Percentiles rank a stretch among this genome's conserved stretches.
Evolutionary conservation across 2,329 filamentous ascomycete genomes (phyloP).

Genomic region (Fusarium oxysporum): DNA sequence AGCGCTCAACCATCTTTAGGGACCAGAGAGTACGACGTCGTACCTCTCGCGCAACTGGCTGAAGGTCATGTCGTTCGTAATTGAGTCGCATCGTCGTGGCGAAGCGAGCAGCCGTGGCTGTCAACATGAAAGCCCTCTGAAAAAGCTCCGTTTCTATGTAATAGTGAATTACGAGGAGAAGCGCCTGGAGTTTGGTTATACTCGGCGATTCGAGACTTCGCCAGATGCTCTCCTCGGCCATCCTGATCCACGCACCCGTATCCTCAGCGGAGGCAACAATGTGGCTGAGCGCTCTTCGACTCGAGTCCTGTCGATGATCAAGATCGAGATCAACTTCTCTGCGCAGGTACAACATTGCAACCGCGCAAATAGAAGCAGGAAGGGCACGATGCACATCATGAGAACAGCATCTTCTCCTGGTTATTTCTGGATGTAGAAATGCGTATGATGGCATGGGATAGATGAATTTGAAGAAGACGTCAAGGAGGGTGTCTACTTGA

Average conservation of each 20-base stretch:
- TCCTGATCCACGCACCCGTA: neutral
- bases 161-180: neutral
- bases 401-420: neutral
- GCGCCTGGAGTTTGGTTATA: neutral
- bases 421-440: neutral
- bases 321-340: neutral
- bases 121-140: neutral
- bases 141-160: neutral
- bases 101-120: neutral
- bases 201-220: neutral
- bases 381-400: neutral
- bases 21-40: neutral
- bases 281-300: fast-evolving
- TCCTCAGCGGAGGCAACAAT: neutral
- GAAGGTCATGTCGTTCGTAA: neutral
- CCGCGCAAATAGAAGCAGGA: neutral
- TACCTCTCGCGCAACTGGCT: neutral
- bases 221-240: neutral
- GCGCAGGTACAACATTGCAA: neutral
- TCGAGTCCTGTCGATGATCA: neutral
- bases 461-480: neutral
- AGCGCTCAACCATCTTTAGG: neutral
- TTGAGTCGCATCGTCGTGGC: neutral
- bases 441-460: neutral
- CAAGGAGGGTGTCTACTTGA: neutral